These are phyloP conservation scores for Hericium erinaceus DNA, from an alignment of 768 basidiomycete species.

Conservation along the genomic window DNA sequence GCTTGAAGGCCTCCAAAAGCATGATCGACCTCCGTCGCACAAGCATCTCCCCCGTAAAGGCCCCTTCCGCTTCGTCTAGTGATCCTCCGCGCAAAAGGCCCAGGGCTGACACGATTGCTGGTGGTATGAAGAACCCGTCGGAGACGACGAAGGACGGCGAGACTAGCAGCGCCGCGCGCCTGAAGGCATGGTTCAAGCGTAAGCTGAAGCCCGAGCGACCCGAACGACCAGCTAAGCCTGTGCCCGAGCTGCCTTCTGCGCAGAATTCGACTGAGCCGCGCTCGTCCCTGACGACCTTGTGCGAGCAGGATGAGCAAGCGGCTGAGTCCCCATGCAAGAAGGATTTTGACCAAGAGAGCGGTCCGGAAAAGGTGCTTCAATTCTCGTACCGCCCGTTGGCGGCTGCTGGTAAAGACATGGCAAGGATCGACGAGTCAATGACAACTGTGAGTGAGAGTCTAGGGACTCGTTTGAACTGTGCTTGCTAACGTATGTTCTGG, in stretches of 20 bases:
- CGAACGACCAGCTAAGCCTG: constrained; percentile 26
- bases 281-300: constrained; percentile 2
- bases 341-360: neutral
- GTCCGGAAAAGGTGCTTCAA: constrained; percentile 8
- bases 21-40: constrained; percentile 8
- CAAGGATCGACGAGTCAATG: constrained; percentile 43
- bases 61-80: neutral
- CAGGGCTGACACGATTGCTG: constrained; percentile 6
- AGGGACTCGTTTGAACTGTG: too few species aligned
- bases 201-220: constrained; percentile 30
- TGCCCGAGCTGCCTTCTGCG: constrained; percentile 28
- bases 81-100: neutral
- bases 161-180: constrained; percentile 33
- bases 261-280: constrained; percentile 5
- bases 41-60: neutral
- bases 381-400: constrained; percentile 41
- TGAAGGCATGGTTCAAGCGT: constrained; percentile 58
- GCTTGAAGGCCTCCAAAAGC: constrained; percentile 11
- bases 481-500: too few species aligned
- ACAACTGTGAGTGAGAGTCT: constrained; percentile 32
- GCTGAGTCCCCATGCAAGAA: constrained; percentile 2
- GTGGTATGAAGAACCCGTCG: constrained; percentile 5
- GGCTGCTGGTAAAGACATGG: constrained; percentile 47
- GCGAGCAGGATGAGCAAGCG: constrained; percentile 6
- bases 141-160: constrained; percentile 11